Base-by-base conservation (phyloP, 805 yeast species). In the Pichia phayaonensis region DNA sequence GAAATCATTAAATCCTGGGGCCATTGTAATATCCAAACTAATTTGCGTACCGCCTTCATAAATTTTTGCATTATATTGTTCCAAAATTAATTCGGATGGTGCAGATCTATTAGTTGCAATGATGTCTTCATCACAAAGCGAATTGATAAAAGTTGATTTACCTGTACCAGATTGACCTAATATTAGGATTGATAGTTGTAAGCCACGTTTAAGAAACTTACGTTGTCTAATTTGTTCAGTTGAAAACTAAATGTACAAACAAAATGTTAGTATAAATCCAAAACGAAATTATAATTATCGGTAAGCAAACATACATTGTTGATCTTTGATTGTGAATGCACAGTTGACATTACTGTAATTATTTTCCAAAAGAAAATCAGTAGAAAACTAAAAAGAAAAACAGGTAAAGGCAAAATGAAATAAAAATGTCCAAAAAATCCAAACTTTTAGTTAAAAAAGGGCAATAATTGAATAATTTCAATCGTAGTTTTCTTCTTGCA, bases 131-230 rank as follows among this genome's bases (percentile, higher is more conserved):
- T 84, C 84, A 61, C 89, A 86, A 55, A 90, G 72, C 13, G 94
- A 81, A 71, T 90, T 88, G 58, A 90, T 69, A 58, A 90, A 87
- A 0, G 90, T 81, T 3, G 89, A 76, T 65, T 88, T 87, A 1
- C 90, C 88, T 39, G 88, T 72, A 15, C 96, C 96, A 12, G 60
- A 56, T 49, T 75, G 79, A 38, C 81, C 81, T 47, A 76, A 64
- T 42, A 77, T 69, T 71, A 77, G 66, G 42, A 74, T 57, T 20
- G 77, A 71, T 57, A 77, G 70, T 54, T 75, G 76, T 61, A 76
- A 70, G 38, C 78, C 72, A 56, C 75, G 73, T 61, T 74, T 77
- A 49, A 77, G 64, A 43, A 77, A 76, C 61, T 76, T 76, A 45
- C 75, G 69, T 52, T 63, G 67, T 22, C 69, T 63, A 45, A 66